Base-by-base conservation (phyloP, 805 yeast species). In the Isabelozyma gotoi region DNA sequence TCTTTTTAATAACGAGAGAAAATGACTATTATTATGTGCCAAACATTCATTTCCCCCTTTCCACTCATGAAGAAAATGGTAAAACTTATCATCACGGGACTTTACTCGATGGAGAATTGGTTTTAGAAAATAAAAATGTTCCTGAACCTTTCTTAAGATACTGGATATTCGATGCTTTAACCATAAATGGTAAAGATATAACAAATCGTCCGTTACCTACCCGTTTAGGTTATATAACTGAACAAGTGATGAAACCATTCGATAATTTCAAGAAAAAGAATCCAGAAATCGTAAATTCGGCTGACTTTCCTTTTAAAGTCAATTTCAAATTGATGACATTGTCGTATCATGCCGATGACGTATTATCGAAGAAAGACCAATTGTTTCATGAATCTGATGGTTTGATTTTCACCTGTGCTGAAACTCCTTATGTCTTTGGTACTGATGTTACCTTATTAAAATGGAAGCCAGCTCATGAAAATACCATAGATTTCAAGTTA, bases 401-500 rank as follows among this genome's bases (percentile, higher is more conserved):
- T 1, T 75, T 94, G 19, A 88, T 94, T 47, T 88, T 90, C 63
- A 94, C 99, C 2, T 88, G 96, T 50, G 85, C 95, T 36, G 88
- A 82, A 41, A 80, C 92, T 1, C 95, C 96, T 0, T 94, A 94
- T 65, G 73, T 80, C 2, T 81, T 84, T 49, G 98, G 98, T 11
- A 92, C 98, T 1, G 98, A 94, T 62, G 76, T 81, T 0, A 80
- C 89, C 5, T 71, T 94, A 39, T 68, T 94, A 43, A 94, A 95
- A 65, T 94, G 99, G 99, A 94, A 94, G 59, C 98, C 99, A 2
- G 88, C 96, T 10, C 88, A 88, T 49, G 99, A 92, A 63, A 95
- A 94, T 55, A 85, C 97, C 0, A 80, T 95, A 36, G 99, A 94
- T 65, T 94, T 88, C 65, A 83, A 83, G 59, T 63, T 94, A 46